Evolutionary conservation across 192 early-diverging fungal species (phyloP), one percentile per base, ranked within the genome.

Genomic region (Entomortierella parvispora): DNA sequence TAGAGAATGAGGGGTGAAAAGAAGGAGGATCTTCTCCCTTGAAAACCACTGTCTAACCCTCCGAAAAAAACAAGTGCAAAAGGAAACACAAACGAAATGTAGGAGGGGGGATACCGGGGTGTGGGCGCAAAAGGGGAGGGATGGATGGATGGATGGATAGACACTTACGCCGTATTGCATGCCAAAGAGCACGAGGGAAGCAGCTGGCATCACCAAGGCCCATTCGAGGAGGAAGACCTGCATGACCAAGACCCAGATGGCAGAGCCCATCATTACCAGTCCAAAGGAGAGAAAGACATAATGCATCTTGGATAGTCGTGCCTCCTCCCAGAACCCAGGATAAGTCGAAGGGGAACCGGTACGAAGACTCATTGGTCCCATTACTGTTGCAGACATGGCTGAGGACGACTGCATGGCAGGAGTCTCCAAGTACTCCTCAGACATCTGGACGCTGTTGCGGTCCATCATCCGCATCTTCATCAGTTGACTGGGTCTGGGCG

Each of bases 151-250:
- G 10, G 15, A 17, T 12, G 51, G 22, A 23, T 23, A 42, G 26
- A 0, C 11, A 75, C 71, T 60, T 66, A 75, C 71, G 18, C 63
- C 71, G 44, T 60, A 75, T n/a, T 66, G 71, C 28, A 75, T n/a
- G 7, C 48, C 57, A 32, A 65, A 26, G 28, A 65, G 37, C 12
- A 60, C 47, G 10, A 66, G 46, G 1, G 50, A 37, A n/a, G 57
- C 34, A 15, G 44, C 45, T 0, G 71, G 71, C 49, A 66, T 46
- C 17, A 75, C 42, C 46, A 62, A 18, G 43, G 47, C 57, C 63
- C 62, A 66, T 37, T 60, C 63, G 12, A 75, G 11, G 37, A 59
- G 37, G 47, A 66, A 65, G 32, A 47, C 50, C 46, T 75, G 63
- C 51, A 61, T 55, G 4, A 54, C 48, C 43, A 75, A 5, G 8